A percentile compares a stretch with the other conserved stretches of the same genome.
phyloP scores from a whole-genome alignment of 441 rosid genomes.

The Erysimum pusillum region DNA sequence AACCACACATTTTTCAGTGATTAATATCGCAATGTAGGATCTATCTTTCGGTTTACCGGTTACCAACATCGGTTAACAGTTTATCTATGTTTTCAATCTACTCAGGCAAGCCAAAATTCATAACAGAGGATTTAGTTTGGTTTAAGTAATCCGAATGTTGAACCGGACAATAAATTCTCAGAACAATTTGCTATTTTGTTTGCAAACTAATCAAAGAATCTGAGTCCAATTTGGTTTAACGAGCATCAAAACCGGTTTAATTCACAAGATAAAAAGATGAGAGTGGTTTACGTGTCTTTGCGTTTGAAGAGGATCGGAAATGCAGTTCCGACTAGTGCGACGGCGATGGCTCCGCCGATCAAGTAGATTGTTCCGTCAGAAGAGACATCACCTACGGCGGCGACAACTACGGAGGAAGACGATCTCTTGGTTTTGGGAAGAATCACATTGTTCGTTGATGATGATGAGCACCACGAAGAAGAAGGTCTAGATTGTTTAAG shows the following conservation, averaged over 20 bases:
- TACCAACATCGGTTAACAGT: not conserved
- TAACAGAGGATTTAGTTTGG: not conserved
- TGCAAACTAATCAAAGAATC: not conserved
- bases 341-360: conserved; percentile 72
- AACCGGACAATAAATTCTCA: not conserved
- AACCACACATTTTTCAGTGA: not conserved
- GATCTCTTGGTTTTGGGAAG: conserved; percentile 47
- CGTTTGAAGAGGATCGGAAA: conserved; percentile 88
- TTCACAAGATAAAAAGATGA: not conserved
- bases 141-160: not conserved
- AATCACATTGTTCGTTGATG: conserved; percentile 39
- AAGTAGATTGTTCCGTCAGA: conserved; percentile 77
- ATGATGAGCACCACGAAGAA: conserved; percentile 27
- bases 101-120: not conserved
- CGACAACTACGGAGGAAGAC: conserved; percentile 58
- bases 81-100: not conserved
- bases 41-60: conserved; percentile 22
- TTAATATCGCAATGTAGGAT: not conserved
- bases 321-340: conserved; percentile 89
- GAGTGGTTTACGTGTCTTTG: conserved; percentile 70
- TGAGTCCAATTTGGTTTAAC: conserved; percentile 17
- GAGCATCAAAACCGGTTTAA: conserved; percentile 21
- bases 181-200: not conserved
- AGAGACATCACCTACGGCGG: conserved; percentile 91
- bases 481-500: conserved; percentile 44